Conservation (phyloP, 257 asterid species). For the Scutellaria minor region DNA sequence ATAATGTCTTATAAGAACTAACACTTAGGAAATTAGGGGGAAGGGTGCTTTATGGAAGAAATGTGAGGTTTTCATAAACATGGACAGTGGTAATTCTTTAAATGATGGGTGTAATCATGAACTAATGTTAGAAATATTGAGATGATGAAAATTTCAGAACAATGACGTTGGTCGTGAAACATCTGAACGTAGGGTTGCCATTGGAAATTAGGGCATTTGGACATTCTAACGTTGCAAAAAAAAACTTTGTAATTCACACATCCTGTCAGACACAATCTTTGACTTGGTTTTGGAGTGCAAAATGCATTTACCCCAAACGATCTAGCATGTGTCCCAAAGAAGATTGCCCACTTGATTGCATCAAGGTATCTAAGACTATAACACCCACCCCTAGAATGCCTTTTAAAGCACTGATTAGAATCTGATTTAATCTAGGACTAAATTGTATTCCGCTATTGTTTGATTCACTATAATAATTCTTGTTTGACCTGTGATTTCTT, state of each 20-base stretch:
- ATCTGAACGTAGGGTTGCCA: conserved; percentile 7
- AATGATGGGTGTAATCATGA: not conserved
- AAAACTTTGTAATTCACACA: conserved; percentile 4
- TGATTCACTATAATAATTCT: not conserved
- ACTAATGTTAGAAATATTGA: not conserved
- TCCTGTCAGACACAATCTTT: conserved; percentile 11
- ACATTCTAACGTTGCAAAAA: not conserved
- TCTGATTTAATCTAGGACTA: conserved; percentile 21
- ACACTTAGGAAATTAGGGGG: not conserved
- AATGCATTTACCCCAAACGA: conserved; percentile 11
- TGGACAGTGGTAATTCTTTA: conserved; percentile 9
- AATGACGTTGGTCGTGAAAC: conserved; percentile 7
- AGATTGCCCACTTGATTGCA: conserved; percentile 22
- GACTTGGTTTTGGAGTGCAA: conserved; percentile 8
- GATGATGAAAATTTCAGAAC: not conserved
- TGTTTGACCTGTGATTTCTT: conserved; percentile 29
- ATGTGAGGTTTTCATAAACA: conserved; percentile 4
- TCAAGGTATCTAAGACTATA: conserved; percentile 20
- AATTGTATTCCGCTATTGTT: conserved; percentile 14
- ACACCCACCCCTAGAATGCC: conserved; percentile 11
- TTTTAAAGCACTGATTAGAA: conserved; percentile 7
- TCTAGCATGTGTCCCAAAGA: conserved; percentile 16
- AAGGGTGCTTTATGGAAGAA: not conserved
- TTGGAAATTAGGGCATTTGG: conserved; percentile 27
- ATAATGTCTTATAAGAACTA: not conserved